A percentile compares a stretch with the other conserved stretches of the same genome.
Conservation (phyloP, 208 protist genomes). For the Acanthamoeba divionensis region DNA sequence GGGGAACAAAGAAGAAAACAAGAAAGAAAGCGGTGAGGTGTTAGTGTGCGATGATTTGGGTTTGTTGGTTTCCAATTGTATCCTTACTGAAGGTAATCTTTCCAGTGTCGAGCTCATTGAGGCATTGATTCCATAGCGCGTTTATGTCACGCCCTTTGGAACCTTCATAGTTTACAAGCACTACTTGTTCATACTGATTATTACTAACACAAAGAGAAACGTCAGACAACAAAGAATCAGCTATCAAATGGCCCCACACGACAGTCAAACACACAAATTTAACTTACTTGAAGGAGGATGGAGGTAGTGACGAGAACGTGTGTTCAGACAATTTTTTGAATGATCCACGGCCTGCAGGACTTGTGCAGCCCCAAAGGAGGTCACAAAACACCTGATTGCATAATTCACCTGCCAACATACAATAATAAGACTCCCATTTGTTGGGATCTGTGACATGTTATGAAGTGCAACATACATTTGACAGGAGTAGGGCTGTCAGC, state of each 20-base stretch:
- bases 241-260: not conserved
- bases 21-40: not conserved
- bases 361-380: not conserved
- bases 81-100: not conserved
- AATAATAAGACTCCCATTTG: not conserved
- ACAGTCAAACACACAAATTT: not conserved
- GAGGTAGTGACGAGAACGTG: not conserved
- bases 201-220: not conserved
- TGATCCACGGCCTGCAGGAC: not conserved
- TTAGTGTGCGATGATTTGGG: not conserved
- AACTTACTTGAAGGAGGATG: not conserved
- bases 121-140: not conserved
- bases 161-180: not conserved
- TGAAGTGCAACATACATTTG: not conserved
- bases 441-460: not conserved
- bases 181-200: not conserved
- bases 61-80: too few relatives aligned
- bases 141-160: not conserved
- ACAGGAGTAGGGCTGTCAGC: not conserved
- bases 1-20: too few relatives aligned
- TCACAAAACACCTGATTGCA: not conserved
- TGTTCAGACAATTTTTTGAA: conserved; percentile 20
- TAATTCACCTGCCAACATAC: not conserved
- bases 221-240: not conserved
- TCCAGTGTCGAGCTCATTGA: not conserved